Evolutionary conservation across 306 rosid species (phyloP).

Genomic region (Gleditsia sinensis): DNA sequence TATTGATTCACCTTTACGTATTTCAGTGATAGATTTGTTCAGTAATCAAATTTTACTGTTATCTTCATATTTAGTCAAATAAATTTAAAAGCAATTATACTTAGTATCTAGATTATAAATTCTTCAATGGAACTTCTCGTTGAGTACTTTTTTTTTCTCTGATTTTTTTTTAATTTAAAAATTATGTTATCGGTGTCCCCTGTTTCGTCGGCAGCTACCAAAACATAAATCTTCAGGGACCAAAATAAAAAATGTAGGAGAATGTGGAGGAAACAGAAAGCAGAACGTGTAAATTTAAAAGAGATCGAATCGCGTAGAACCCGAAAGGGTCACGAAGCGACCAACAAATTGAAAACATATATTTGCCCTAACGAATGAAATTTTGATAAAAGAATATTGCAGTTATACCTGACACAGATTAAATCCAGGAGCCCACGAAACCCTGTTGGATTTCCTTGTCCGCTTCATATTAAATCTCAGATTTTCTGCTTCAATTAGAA

Average conservation of each 20-base stretch:
- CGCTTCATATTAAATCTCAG: constrained; percentile 76
- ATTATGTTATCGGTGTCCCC: not conserved
- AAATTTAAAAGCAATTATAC: not conserved
- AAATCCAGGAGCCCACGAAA: constrained; percentile 74
- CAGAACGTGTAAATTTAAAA: not conserved
- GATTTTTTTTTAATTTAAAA: not conserved
- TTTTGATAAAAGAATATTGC: constrained; percentile 36
- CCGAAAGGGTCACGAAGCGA: constrained; percentile 11
- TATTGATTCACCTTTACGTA: not conserved
- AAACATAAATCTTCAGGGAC: not conserved
- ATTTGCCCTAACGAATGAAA: constrained; percentile 4
- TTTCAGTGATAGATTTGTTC: not conserved
- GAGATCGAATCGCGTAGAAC: constrained; percentile 6
- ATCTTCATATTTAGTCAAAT: not conserved
- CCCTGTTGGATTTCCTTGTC: constrained; percentile 59
- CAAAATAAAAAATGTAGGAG: not conserved
- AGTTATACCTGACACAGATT: constrained; percentile 82
- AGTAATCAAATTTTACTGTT: not conserved
- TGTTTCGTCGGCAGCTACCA: not conserved
- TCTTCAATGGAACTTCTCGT: not conserved
- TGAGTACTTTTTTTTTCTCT: not conserved
- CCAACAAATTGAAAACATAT: not conserved
- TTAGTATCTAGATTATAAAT: not conserved
- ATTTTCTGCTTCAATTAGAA: constrained; percentile 30
- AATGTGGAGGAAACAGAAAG: not conserved